Evolutionary conservation across 768 basidiomycete genomes (phyloP).

Genomic region (Amanita pseudoporphyria): DNA sequence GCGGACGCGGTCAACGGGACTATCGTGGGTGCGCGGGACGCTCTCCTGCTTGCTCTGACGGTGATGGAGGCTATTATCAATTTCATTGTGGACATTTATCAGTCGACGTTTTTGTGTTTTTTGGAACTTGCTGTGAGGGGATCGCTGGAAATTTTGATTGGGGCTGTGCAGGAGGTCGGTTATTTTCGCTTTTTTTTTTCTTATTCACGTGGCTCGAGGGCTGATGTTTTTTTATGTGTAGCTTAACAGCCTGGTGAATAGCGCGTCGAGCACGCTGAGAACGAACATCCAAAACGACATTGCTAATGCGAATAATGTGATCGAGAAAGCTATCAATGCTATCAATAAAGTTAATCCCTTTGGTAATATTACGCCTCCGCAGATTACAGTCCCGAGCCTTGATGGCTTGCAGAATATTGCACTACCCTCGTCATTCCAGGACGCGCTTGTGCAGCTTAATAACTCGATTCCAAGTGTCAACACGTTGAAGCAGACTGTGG

Average conservation of each 20-base stretch:
- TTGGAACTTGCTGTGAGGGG: conserved; percentile 84
- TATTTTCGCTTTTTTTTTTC: too few relatives aligned
- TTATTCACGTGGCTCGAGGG: not conserved
- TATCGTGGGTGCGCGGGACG: conserved; percentile 65
- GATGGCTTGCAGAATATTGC: conserved; percentile 66
- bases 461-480: conserved; percentile 68
- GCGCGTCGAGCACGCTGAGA: conserved; percentile 48
- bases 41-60: conserved; percentile 67
- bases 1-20: conserved; percentile 71
- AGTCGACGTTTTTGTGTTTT: conserved; percentile 90
- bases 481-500: conserved; percentile 59
- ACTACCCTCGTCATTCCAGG: conserved; percentile 69
- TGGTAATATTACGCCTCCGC: conserved; percentile 54
- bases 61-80: conserved; percentile 83
- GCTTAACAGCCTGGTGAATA: conserved; percentile 65
- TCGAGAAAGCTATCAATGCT: conserved; percentile 50
- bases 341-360: conserved; percentile 77
- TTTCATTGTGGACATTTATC: conserved; percentile 87
- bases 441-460: conserved; percentile 70
- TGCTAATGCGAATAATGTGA: conserved; percentile 53
- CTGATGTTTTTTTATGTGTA: conserved; percentile 18
- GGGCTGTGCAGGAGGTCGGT: conserved; percentile 74
- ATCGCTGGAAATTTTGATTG: conserved; percentile 68
- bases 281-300: conserved; percentile 68
- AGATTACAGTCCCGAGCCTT: conserved; percentile 69